Base-by-base conservation (phyloP, 208 protist species). In the Endotrypanum monterogeii region DNA sequence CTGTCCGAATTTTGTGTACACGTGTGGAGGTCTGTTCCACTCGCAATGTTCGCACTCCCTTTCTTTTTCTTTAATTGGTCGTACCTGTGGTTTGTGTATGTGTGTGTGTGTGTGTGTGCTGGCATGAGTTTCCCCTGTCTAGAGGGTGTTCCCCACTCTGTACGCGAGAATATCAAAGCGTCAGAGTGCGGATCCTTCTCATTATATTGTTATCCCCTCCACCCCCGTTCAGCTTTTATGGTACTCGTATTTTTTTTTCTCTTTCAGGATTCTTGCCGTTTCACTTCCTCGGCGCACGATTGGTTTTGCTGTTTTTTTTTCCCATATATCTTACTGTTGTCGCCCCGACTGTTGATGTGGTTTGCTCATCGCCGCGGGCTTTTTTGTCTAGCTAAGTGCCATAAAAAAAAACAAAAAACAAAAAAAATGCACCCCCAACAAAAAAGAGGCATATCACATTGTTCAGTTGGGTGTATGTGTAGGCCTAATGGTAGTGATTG, bases 301-400 rank as follows among this genome's bases (percentile, higher is more conserved):
- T 32, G n/a, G n/a, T 18, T 56, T 18, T 4, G 52, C n/a, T n/a
- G 52, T 12, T 4, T 65, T 32, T 30, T 41, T 3, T n/a, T 56
- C 32, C 46, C 20, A 18, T 23, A 14, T 48, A 30, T 65, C 20
- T 14, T 46, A 25, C n/a, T 14, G 20, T 46, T 18, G 37, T 30
- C 2, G 58, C 37, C 37, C 37, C 20, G n/a, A 35, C 41, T 65
- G 58, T 46, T 30, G 37, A 46, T 30, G 35, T 20, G 14, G 58
- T 48, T 48, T 3, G 18, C 11, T 65, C 41, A 11, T 65, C 7
- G 9, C 58, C 18, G 20, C 41, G 58, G 23, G 35, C 37, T 41
- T 6, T 3, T 18, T 41, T 41, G 58, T 65, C 32, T 65, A 41
- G 58, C 58, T 65, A 65, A 65, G 58, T 65, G 58, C 37, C 58